Base-by-base conservation (phyloP, 2,329 filamentous ascomycete species). In the Apiospora koreana region DNA sequence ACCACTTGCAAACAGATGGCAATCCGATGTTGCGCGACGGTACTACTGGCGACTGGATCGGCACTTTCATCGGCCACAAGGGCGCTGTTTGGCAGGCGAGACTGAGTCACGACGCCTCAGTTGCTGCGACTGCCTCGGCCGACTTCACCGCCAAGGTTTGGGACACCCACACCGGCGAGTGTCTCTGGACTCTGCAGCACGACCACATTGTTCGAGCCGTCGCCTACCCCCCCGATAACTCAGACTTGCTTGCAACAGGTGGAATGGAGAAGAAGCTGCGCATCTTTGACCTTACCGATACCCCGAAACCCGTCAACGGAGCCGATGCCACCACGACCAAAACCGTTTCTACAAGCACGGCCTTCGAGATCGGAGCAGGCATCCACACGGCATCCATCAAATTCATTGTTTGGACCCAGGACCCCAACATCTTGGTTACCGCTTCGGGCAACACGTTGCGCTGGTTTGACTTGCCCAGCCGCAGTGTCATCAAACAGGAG, bases 21-120 rank as follows among this genome's bases (percentile, higher is more conserved):
- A 98, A 98, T 80, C 96, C 96, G 67, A 98, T 98, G 95, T 92
- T 99, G 76, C 93, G 96, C 74, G 94, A 98, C 83, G 96, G 96
- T 73, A 89, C 97, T 72, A 99, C 95, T 65, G 96, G 96, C 71
- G 95, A 98, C 81, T 98, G 95, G 93, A 98, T 98, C 76, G 96
- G 96, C 66, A 98, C 96, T 46, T 98, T 98, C 80, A 92, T 99
- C 77, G 96, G 96, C 50, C 96, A 99, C 85, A 98, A 99, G 83
- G 96, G 96, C 73, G 96, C 96, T 46, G 95, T 98, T 71, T 99
- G 96, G 94, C 95, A 98, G 84, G 94, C 95, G 69, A 90, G 95
- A 76, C 87, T 99, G 45, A 97, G 94, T 68, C 91, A 93, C 25
- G 94, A 98, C 83, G 94, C 94, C 54, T 91, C 90, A 35, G 91